Percentiles rank a stretch among this genome's conserved stretches.
Conservation (phyloP, 179 eudicot species). For the Sideroxylon spinosum region DNA sequence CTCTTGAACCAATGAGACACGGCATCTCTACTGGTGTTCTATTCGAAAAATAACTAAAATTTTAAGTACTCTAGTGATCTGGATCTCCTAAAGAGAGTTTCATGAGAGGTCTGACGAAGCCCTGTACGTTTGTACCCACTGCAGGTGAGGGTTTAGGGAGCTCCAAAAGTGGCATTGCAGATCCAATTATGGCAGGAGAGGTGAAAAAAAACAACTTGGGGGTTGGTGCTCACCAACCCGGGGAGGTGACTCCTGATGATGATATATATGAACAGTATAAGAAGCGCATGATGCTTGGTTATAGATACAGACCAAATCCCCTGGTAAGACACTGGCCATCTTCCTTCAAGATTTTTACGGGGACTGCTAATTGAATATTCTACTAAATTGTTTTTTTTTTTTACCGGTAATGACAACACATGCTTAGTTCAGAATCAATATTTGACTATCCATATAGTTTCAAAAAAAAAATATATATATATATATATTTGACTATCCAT, state of each 20-base stretch:
- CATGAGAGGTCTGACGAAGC: background rate
- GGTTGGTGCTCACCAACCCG: constrained; percentile 90
- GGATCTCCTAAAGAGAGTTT: background rate
- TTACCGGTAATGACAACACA: background rate
- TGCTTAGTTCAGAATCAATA: background rate
- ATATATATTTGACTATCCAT: too few relatives aligned
- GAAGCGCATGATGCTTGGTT: constrained; percentile 99
- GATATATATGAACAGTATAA: constrained; percentile 98
- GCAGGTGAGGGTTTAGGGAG: constrained; percentile 97
- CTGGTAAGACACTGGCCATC: constrained; percentile 39
- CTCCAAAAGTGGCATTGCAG: constrained; percentile 86
- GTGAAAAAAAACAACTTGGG: constrained; percentile 77
- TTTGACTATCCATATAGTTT: background rate
- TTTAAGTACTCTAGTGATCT: background rate
- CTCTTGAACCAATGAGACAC: background rate
- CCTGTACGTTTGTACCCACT: background rate
- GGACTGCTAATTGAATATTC: background rate
- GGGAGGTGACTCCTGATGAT: constrained; percentile 91
- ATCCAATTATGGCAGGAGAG: constrained; percentile 85
- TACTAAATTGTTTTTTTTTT: background rate
- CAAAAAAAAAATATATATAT: too few relatives aligned
- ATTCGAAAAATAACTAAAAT: background rate
- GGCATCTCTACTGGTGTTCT: background rate
- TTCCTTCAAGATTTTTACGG: background rate
- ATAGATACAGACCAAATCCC: constrained; percentile 86